Percentiles rank a stretch among this genome's conserved stretches.
Evolutionary conservation across 805 yeast genomes (phyloP).

Genomic region (Cyberlindnera mississippiensis): DNA sequence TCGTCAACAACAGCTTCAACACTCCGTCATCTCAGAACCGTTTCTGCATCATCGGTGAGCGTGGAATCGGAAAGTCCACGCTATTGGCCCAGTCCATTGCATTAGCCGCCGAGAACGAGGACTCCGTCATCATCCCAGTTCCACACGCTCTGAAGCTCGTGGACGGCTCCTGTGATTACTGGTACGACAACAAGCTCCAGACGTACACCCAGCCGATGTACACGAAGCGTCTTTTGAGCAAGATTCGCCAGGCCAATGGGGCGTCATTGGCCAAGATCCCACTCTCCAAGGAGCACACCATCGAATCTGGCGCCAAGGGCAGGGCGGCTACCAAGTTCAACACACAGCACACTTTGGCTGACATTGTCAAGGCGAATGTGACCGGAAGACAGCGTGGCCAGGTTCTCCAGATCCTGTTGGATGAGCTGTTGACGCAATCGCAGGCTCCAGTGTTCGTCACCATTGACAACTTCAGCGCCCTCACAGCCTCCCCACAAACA

Average conservation of each 20-base stretch:
- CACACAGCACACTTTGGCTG: slow-evolving; percentile 37
- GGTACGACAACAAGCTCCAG: slow-evolving; percentile 43
- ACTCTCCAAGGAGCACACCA: slow-evolving; percentile 32
- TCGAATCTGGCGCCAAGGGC: slow-evolving; percentile 32
- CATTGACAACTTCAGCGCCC: slow-evolving; percentile 69
- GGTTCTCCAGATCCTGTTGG: slow-evolving; percentile 50
- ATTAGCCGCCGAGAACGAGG: slow-evolving; percentile 38
- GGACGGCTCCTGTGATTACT: slow-evolving; percentile 73
- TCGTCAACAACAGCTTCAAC: slow-evolving; percentile 34
- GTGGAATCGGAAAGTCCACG: slow-evolving; percentile 80
- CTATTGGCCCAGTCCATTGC: slow-evolving; percentile 67
- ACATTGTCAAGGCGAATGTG: slow-evolving; percentile 38
- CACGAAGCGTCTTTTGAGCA: slow-evolving; percentile 54
- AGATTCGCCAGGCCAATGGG: slow-evolving; percentile 45
- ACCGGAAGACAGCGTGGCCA: slow-evolving; percentile 36
- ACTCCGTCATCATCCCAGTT: slow-evolving; percentile 55
- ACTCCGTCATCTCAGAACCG: slow-evolving; percentile 41
- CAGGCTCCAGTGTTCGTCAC: slow-evolving; percentile 59
- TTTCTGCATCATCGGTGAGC: slow-evolving; percentile 57
- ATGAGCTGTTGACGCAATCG: slow-evolving; percentile 51
- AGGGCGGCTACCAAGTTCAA: slow-evolving; percentile 28
- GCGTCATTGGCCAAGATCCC: slow-evolving; percentile 33
- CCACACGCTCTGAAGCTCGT: slow-evolving; percentile 56
- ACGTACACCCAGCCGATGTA: slow-evolving; percentile 77
- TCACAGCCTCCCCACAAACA: slow-evolving; percentile 52